Conservation (phyloP, 1,284 basidiomycete genomes). For the Ceratobasidium sp. region DNA sequence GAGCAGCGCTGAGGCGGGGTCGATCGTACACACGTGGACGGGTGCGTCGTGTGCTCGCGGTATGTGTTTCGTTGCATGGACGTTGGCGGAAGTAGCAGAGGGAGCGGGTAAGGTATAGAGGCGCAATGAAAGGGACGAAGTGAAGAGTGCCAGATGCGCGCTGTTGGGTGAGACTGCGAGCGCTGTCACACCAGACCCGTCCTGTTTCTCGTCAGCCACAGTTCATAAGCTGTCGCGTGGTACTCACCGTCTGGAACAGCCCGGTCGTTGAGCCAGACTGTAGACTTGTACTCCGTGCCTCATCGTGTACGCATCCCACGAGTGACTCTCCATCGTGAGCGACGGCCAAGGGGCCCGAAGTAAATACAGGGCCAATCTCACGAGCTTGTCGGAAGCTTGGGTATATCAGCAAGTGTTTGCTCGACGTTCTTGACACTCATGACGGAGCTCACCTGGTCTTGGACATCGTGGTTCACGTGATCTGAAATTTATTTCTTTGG, state of each 20-base stretch:
- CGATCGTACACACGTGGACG: slow-evolving; percentile 86
- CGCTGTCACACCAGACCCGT: slow-evolving; percentile 63
- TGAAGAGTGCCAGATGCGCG: slow-evolving; percentile 67
- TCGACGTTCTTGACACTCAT: neutral
- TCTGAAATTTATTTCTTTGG: slow-evolving; percentile 21
- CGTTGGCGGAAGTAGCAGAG: slow-evolving; percentile 65
- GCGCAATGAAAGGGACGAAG: slow-evolving; percentile 71
- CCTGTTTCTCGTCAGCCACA: slow-evolving; percentile 52
- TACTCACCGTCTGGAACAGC: slow-evolving; percentile 81
- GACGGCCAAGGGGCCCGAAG: slow-evolving; percentile 84
- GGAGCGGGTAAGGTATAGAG: slow-evolving; percentile 44
- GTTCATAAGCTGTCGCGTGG: neutral
- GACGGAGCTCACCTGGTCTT: slow-evolving; percentile 29
- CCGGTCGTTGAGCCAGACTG: slow-evolving; percentile 78
- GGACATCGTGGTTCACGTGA: slow-evolving; percentile 41
- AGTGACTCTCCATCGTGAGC: slow-evolving; percentile 82
- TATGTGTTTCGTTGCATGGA: slow-evolving; percentile 67
- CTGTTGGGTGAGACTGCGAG: slow-evolving; percentile 49
- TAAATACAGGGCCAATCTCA: slow-evolving; percentile 83
- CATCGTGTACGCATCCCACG: slow-evolving; percentile 87
- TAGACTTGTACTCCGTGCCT: slow-evolving; percentile 85
- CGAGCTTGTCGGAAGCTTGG: slow-evolving; percentile 77
- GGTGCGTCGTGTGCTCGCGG: slow-evolving; percentile 91
- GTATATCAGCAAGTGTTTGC: neutral
- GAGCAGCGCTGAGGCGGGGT: slow-evolving; percentile 89